Evolutionary conservation across 352 stramenopile genomes (phyloP).

Genomic region (Phytophthora pisi): DNA sequence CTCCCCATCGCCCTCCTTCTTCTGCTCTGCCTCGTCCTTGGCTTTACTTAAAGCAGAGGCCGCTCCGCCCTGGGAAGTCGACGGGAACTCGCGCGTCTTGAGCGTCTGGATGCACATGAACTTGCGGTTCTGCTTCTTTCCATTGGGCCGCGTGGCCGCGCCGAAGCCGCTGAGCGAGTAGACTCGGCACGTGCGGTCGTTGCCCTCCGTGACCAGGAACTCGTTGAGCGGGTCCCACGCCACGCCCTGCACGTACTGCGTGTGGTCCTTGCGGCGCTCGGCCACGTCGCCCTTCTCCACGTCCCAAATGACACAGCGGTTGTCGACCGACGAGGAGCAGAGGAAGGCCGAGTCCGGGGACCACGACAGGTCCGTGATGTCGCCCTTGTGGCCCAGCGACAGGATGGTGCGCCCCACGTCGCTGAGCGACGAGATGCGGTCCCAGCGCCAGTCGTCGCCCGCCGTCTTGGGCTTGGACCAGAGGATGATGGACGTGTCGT

Average conservation of each 20-base stretch:
- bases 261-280: constrained; percentile 92
- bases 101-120: constrained; percentile 78
- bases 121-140: constrained; percentile 78
- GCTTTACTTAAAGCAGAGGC: constrained; percentile 4
- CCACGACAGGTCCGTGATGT: constrained; percentile 94
- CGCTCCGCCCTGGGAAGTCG: background rate
- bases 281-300: constrained; percentile 74
- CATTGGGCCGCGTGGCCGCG: constrained; percentile 41
- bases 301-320: constrained; percentile 91
- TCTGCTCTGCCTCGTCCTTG: constrained; percentile 19
- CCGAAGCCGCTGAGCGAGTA: constrained; percentile 85
- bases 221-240: constrained; percentile 95
- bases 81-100: constrained; percentile 74
- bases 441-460: constrained; percentile 74
- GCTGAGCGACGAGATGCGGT: constrained; percentile 78
- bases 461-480: constrained; percentile 81
- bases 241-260: constrained; percentile 96
- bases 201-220: constrained; percentile 94
- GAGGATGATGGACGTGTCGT: constrained; percentile 90
- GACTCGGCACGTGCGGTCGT: constrained; percentile 95
- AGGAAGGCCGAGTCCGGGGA: constrained; percentile 91
- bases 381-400: constrained; percentile 83
- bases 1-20: background rate
- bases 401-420: constrained; percentile 82
- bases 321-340: constrained; percentile 93